Evolutionary conservation across 495 filamentous ascomycete genomes (phyloP).

Genomic region (Hyphodiscus hymeniophilus): DNA sequence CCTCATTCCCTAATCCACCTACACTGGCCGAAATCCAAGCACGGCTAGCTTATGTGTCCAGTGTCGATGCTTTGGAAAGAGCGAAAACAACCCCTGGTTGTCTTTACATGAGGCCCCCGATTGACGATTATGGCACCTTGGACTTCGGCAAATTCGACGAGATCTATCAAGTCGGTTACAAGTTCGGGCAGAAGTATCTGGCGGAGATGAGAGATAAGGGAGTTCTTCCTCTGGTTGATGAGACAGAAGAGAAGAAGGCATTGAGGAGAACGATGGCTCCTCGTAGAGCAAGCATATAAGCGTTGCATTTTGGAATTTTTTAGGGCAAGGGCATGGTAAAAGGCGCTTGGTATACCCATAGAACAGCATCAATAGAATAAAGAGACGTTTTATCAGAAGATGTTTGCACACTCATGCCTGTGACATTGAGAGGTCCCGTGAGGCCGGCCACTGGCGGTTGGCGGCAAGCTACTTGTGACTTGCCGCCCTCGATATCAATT

Average conservation of each 20-base stretch:
- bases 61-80: constrained; percentile 85
- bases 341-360: constrained; percentile 5
- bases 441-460: too few species aligned
- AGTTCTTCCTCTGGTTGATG: constrained; percentile 54
- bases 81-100: constrained; percentile 84
- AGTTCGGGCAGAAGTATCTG: constrained; percentile 73
- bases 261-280: constrained; percentile 91
- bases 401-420: too few species aligned
- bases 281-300: constrained; percentile 78
- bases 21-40: constrained; percentile 95
- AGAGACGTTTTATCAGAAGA: too few species aligned
- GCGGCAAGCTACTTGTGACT: too few species aligned
- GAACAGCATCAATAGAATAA: too few species aligned
- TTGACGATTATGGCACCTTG: constrained; percentile 87
- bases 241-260: constrained; percentile 82
- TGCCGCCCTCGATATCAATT: too few species aligned
- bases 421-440: too few species aligned
- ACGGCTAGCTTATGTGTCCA: constrained; percentile 86
- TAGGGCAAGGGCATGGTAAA: background rate
- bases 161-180: constrained; percentile 84
- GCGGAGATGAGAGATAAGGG: constrained; percentile 67
- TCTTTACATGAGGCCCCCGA: constrained; percentile 89
- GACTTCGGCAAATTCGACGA: constrained; percentile 98
- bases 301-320: background rate
- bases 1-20: constrained; percentile 76